Evolutionary conservation across 192 early-diverging fungal species (phyloP).

Genomic region (Umbelopsis sp.): DNA sequence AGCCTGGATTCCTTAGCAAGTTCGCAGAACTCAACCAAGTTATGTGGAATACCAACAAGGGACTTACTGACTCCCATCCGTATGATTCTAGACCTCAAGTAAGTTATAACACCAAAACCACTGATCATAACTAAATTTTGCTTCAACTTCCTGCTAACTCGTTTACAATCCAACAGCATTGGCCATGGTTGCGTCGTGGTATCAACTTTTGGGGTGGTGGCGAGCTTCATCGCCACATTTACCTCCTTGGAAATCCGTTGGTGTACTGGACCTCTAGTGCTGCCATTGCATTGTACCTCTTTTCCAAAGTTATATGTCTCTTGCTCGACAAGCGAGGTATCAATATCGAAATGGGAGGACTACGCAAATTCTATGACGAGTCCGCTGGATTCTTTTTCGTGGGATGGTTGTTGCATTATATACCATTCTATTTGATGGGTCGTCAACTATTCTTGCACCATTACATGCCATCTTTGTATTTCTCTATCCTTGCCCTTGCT

Average conservation of each 20-base stretch:
- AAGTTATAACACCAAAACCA: background rate
- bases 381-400: slow-evolving; percentile 72
- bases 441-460: slow-evolving; percentile 96
- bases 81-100: slow-evolving; percentile 89
- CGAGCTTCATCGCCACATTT: slow-evolving; percentile 75
- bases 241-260: slow-evolving; percentile 91
- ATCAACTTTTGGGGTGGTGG: slow-evolving; percentile 90
- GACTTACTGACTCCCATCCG: slow-evolving; percentile 89
- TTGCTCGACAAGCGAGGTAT: slow-evolving; percentile 66
- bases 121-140: background rate
- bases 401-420: slow-evolving; percentile 89
- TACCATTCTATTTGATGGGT: slow-evolving; percentile 93
- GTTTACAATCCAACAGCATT: slow-evolving; percentile 47
- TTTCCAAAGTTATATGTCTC: slow-evolving; percentile 53
- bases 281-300: slow-evolving; percentile 61
- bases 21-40: slow-evolving; percentile 88
- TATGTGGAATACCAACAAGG: slow-evolving; percentile 94
- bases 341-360: slow-evolving; percentile 41
- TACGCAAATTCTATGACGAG: slow-evolving; percentile 56
- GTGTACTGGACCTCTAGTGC: slow-evolving; percentile 79
- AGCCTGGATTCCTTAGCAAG: slow-evolving; percentile 81
- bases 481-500: slow-evolving; percentile 76
- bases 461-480: slow-evolving; percentile 95
- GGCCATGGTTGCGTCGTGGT: slow-evolving; percentile 87
- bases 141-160: background rate